Evolutionary conservation across 148 eudicot genomes (phyloP).

Genomic region (Chenopodium suecicum): DNA sequence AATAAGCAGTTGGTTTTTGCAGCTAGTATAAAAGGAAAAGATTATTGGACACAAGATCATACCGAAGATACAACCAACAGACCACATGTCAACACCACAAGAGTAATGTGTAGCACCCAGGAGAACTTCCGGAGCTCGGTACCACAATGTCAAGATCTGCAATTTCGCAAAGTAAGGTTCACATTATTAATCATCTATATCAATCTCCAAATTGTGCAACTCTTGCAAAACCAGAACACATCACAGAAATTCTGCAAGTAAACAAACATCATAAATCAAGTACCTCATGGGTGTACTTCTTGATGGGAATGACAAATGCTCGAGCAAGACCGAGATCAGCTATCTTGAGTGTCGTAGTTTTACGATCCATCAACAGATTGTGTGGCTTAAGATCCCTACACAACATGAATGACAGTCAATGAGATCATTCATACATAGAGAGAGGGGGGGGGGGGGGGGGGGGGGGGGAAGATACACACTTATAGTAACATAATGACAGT

Average conservation of each 20-base stretch:
- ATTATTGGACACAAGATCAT: slow-evolving; percentile 9
- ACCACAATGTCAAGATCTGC: slow-evolving; percentile 96
- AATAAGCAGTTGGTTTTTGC: background rate
- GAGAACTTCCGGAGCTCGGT: slow-evolving; percentile 95
- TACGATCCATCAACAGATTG: slow-evolving; percentile 94
- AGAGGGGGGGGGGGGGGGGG: too few species aligned
- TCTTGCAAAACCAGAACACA: background rate
- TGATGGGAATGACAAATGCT: slow-evolving; percentile 77
- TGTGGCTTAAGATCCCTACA: slow-evolving; percentile 95
- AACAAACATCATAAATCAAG: background rate
- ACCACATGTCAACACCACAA: slow-evolving; percentile 97
- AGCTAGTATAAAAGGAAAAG: background rate
- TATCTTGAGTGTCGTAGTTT: slow-evolving; percentile 69
- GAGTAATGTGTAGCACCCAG: slow-evolving; percentile 93
- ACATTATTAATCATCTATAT: too few species aligned
- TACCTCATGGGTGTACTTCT: slow-evolving; percentile 99
- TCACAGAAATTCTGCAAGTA: background rate
- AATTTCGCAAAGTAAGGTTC: background rate
- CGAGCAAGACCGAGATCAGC: slow-evolving; percentile 96
- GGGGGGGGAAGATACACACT: background rate
- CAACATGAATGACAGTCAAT: background rate
- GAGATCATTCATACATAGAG: background rate
- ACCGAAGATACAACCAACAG: slow-evolving; percentile 98
- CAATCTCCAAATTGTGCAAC: background rate
- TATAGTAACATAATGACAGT: background rate